Evolutionary conservation across 2,329 filamentous ascomycete genomes (phyloP), one percentile per base, ranked within the genome.

Genomic region (Coniella lustricola): DNA sequence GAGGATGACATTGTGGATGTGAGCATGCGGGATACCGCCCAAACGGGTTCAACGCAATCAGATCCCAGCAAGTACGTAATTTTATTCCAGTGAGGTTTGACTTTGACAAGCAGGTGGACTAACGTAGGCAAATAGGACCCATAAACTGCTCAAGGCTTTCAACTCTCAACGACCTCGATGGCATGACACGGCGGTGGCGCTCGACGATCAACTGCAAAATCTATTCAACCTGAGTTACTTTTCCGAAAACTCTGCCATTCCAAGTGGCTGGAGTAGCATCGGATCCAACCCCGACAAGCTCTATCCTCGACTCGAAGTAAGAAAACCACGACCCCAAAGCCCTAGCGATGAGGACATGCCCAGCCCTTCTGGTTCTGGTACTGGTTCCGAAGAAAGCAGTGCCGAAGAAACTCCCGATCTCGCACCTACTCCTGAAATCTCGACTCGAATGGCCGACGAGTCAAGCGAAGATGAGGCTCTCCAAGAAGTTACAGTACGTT

Each of bases 1-100:
- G 91, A 96, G 63, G 90, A 96, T 53, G 88, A 88, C 53, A 81
- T 96, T 59, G 87, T 97, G 5, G 87, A 96, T 61, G 83, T 98
- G 14, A 87, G 86, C 1, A 90, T 96, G 84, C 82, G 81, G 46
- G 84, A 89, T 57, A 69, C 71, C 12, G 13, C 36, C 14, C 70
- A 75, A 49, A 55, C 57, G 20, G 62, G n/a, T 7, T 18, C 41
- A 7, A 35, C 44, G 17, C 38, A 46, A 16, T 33, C 34, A 17
- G 49, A 46, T 44, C 51, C 45, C 49, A 54, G 63, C 40, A 58
- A 56, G 62, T 68, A 62, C 54, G 60, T 52, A 17, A 14, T 9
- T 29, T 34, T 25, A 22, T 10, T 10, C 21, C 34, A n/a, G 9
- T n/a, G 38, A 13, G 17, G 3, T 35, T 3, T 36, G 16, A 33